Conservation (phyloP, 2,329 filamentous ascomycete genomes). For the Neonectria faginata region DNA sequence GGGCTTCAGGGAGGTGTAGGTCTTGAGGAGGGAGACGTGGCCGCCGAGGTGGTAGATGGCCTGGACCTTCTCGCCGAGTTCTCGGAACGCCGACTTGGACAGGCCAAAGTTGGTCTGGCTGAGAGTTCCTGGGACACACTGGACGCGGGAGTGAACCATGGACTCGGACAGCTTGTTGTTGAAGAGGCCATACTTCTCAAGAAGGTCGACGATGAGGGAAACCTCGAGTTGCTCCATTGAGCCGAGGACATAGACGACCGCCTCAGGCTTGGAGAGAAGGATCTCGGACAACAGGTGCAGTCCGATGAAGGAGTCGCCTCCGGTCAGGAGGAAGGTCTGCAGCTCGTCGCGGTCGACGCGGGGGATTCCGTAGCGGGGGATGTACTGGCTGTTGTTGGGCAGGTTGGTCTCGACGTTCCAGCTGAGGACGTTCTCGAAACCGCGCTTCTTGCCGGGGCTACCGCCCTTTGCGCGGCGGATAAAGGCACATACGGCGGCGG, state of each 20-base stretch:
- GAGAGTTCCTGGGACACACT: slow-evolving; percentile 35
- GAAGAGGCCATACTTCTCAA: slow-evolving; percentile 39
- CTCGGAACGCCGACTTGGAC: slow-evolving; percentile 36
- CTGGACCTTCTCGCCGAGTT: slow-evolving; percentile 39
- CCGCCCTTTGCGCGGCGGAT: slow-evolving; percentile 37
- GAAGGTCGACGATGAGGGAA: slow-evolving; percentile 27
- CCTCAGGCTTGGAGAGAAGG: slow-evolving; percentile 30
- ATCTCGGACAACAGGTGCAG: slow-evolving; percentile 39
- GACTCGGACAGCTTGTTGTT: slow-evolving; percentile 25
- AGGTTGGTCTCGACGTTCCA: slow-evolving; percentile 43
- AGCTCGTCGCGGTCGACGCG: slow-evolving; percentile 34
- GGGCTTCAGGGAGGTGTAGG: slow-evolving; percentile 38
- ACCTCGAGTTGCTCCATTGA: slow-evolving; percentile 33
- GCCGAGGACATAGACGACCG: slow-evolving; percentile 34
- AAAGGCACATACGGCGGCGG: slow-evolving; percentile 38
- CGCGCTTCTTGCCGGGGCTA: slow-evolving; percentile 29
- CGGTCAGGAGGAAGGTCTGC: slow-evolving; percentile 34
- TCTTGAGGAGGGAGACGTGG: slow-evolving; percentile 44
- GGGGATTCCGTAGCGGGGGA: slow-evolving; percentile 35
- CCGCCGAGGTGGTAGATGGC: slow-evolving; percentile 46
- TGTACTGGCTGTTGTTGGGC: slow-evolving; percentile 42
- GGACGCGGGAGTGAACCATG: slow-evolving; percentile 27
- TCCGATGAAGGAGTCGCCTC: slow-evolving; percentile 39
- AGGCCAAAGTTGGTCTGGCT: slow-evolving; percentile 40
- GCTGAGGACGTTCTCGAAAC: slow-evolving; percentile 38